Base-by-base conservation (phyloP, 495 filamentous ascomycete species). In the Usnea hakonensis region DNA sequence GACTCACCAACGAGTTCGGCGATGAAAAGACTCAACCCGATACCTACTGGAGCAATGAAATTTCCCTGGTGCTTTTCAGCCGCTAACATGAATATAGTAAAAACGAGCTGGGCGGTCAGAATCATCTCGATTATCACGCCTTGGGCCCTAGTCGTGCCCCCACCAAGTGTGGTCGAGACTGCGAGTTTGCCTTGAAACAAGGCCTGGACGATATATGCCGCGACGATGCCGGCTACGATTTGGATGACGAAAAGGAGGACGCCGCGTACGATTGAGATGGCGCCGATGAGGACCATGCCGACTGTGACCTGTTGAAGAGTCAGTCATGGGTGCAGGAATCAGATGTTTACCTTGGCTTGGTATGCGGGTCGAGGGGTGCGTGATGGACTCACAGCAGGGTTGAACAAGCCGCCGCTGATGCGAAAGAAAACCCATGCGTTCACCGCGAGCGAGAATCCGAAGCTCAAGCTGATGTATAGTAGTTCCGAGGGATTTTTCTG, bases 401-500 rank as follows among this genome's bases (percentile, higher is more conserved):
- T 87, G 68, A 88, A 88, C 5, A 87, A 68, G 8, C 85, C 84
- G 19, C 85, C 85, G 52, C 76, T 80, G 59, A 88, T 82, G 16
- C 85, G 77, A 70, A 83, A 88, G 71, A 87, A 87, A 8, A 83
- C 75, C 85, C 85, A 88, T 3, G 79, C 82, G 59, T 85, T 87
- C 56, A 86, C 81, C n/a, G 80, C 75, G 16, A 88, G 73, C 7
- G 83, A 85, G 67, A 87, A 86, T 30, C 84, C 83, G 68, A 87
- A 85, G 21, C 73, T 72, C 23, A 85, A 61, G 10, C 76, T 71
- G 64, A 84, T 82, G 73, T 80, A 85, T 23, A 82, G 67, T n/a
- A 81, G 71, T 28, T 67, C 56, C 16, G 63, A 52, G 2, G 66
- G 66, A 19, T 70, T 67, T 16, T 70, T 67, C 19, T 66, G 61